phyloP scores from a whole-genome alignment of 306 rosid species.

The Ammopiptanthus mongolicus region DNA sequence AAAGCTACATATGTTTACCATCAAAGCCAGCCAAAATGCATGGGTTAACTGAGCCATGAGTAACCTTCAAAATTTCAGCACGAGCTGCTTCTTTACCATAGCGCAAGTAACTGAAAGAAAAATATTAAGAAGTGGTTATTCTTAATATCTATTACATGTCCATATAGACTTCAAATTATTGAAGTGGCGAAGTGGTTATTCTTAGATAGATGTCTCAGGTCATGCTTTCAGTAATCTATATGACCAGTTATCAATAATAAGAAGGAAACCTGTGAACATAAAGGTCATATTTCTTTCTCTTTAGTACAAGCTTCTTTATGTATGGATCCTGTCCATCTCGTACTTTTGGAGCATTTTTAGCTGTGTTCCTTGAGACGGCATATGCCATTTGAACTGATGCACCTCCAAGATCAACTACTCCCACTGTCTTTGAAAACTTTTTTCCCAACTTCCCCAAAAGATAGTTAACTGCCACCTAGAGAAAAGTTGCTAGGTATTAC shows the following conservation, averaged over 20 bases:
- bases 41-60: constrained; percentile 45
- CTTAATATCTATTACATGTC: background rate
- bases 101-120: constrained; percentile 55
- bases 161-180: background rate
- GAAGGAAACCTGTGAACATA: constrained; percentile 79
- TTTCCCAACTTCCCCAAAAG: constrained; percentile 62
- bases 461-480: constrained; percentile 69
- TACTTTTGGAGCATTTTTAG: constrained; percentile 48
- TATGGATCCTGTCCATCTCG: constrained; percentile 51
- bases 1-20: constrained; percentile 66
- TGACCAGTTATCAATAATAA: background rate
- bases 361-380: constrained; percentile 57
- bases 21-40: constrained; percentile 62
- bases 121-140: background rate
- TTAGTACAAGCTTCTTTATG: constrained; percentile 49
- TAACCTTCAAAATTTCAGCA: constrained; percentile 61
- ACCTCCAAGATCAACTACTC: constrained; percentile 87
- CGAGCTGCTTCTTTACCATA: constrained; percentile 69
- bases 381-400: constrained; percentile 91
- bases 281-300: constrained; percentile 52
- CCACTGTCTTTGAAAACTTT: constrained; percentile 50
- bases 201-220: no score
- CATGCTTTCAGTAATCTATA: no score
- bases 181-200: no score
- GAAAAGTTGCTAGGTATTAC: background rate